Base-by-base conservation (phyloP, 23 red algal genomes). In the Gracilaria vermiculophylla region DNA sequence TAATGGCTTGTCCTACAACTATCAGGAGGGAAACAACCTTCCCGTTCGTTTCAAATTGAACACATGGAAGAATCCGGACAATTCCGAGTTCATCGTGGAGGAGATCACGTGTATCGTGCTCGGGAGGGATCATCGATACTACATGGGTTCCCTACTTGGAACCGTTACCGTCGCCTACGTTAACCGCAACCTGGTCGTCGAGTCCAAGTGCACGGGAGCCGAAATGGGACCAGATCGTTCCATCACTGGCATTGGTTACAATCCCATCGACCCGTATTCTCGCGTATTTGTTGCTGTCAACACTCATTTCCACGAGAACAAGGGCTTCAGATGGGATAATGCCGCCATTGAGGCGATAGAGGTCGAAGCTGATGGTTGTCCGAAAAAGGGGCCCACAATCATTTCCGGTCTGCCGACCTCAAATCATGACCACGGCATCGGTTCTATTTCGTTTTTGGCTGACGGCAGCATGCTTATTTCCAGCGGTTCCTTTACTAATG, bases 401-500 rank as follows among this genome's bases (percentile, higher is more conserved):
- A 62, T 92, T 25, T 60, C 88, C 13, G 88, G 88, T 8, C 88
- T 92, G 1, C 88, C 88, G 11, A 32, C 39, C 5, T 81, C 74
- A 4, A 82, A 81, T 53, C 78, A 92, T 81, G 88, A 92, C 55
- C 88, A 92, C 76, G 76, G 61, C 24, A 37, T 81, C 2, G 67
- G 50, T 60, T 25, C 62, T 15, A 54, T 92, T 75, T 11, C 42
- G 6, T 92, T 92, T 55, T 56, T 72, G 51, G 36, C 61, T 17
- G 65, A 82, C 45, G 88, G 88, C 15, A 81, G 33, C 21, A 92
- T 92, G 88, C 78, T 82, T 51, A 71, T 92, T 67, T 69, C 76
- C 10, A 33, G 52, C 16, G 88, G 74, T 14, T 80, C 74, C 11
- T 70, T 74, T 36, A 57, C 88, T 2, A 92, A 92, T 36, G 88